Base-by-base conservation (phyloP, 2,329 filamentous ascomycete genomes). In the Juglanconis juglandina region DNA sequence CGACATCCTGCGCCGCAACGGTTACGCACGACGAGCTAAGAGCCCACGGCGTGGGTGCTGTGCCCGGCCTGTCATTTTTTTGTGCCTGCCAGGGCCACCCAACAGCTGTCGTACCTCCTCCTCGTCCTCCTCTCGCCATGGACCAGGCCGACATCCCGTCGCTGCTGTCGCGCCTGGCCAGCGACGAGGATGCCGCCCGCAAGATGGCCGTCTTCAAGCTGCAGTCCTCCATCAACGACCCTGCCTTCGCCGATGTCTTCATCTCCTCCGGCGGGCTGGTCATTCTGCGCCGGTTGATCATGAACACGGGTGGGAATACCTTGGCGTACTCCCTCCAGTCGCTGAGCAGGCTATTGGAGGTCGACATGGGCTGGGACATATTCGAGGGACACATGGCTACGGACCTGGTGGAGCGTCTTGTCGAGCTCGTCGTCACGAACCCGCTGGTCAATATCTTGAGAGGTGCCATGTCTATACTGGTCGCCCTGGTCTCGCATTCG, bases 121-220 rank as follows among this genome's bases (percentile, higher is more conserved):
- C 7, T n/a, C 52, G 24, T 39, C n/a, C 17, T 49, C 60, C 44
- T 48, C 48, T 51, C 63, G 69, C 64, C 64, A 86, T 88, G 86
- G 86, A 88, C 70, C 85, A 87, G 76, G 84, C 83, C 68, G 86
- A 88, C 67, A 86, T 88, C 67, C 86, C 86, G 53, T 82, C 83
- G 72, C 81, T 88, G 67, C 78, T 88, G 67, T 79, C 83, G 76
- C 85, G 85, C 66, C 78, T 88, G 63, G 79, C 83, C 46, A 87
- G 85, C 76, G 84, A 88, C 68, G 86, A 96, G 76, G 95, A 99
- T 81, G 93, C 91, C 59, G 88, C 91, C 67, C 91, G 93, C 71
- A 99, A 99, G 76, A 97, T 98, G 91, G 95, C 95, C 63, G 95
- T 96, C 63, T 99, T 99, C 84, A 97, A 97, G 79, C 86, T 99